Evolutionary conservation across 2,329 filamentous ascomycete species (phyloP).

Genomic region (Colletotrichum cordylinicola): DNA sequence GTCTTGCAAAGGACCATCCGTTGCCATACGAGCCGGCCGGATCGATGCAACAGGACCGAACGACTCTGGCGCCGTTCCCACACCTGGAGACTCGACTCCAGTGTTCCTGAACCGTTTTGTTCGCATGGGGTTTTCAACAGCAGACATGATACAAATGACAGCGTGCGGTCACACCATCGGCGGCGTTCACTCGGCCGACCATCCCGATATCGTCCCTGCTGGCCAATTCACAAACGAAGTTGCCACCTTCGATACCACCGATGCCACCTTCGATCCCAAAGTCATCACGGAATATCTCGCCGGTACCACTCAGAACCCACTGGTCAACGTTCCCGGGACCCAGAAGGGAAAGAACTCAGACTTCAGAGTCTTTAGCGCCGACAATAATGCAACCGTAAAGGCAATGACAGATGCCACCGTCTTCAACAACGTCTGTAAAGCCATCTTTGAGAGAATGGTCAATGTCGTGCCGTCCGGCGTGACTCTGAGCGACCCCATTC

Average conservation of each 20-base stretch:
- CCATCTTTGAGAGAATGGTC: constrained; percentile 64
- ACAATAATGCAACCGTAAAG: constrained; percentile 60
- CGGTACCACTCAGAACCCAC: constrained; percentile 58
- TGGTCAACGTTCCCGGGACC: constrained; percentile 58
- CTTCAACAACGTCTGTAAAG: constrained; percentile 55
- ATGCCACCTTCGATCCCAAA: constrained; percentile 58
- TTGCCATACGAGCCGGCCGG: constrained; percentile 60
- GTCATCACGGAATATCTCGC: constrained; percentile 63
- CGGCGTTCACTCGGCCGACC: constrained; percentile 60
- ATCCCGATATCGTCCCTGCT: constrained; percentile 55
- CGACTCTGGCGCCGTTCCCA: constrained; percentile 53
- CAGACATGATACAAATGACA: constrained; percentile 65
- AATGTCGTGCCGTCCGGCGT: constrained; percentile 61
- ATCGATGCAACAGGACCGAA: constrained; percentile 57
- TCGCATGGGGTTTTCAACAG: constrained; percentile 60
- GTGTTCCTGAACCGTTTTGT: constrained; percentile 61
- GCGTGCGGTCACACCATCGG: constrained; percentile 69
- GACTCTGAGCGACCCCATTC: constrained; percentile 55
- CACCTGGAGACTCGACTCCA: constrained; percentile 58
- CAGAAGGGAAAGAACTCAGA: constrained; percentile 55
- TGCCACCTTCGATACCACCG: constrained; percentile 51
- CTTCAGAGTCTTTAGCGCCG: constrained; percentile 59
- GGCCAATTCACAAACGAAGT: constrained; percentile 49
- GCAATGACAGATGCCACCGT: constrained; percentile 47
- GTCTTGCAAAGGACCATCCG: constrained; percentile 61